A percentile compares a stretch with the other conserved stretches of the same genome.
phyloP scores from a whole-genome alignment of 805 yeast genomes.

The Lipomyces orientalis region DNA sequence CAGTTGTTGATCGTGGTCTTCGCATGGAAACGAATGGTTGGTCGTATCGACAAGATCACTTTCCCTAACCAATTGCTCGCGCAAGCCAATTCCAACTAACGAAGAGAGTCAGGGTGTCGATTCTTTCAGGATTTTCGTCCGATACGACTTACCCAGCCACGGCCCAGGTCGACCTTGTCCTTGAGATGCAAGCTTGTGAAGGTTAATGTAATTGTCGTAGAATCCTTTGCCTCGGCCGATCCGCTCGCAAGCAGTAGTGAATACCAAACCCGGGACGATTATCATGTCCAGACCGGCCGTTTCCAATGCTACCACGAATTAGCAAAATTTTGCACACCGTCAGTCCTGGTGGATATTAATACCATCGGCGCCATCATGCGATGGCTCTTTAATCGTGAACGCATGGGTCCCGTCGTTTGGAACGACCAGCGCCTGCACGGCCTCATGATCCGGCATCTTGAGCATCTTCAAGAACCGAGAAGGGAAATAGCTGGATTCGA shows the following conservation, averaged over 20 bases:
- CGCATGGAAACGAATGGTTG: slow-evolving; percentile 55
- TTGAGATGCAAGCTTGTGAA: slow-evolving; percentile 51
- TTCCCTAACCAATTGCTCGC: slow-evolving; percentile 60
- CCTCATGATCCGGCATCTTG: slow-evolving; percentile 4
- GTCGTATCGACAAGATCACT: not conserved
- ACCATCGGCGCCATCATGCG: slow-evolving; percentile 30
- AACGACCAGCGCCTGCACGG: slow-evolving; percentile 9
- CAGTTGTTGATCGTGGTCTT: slow-evolving; percentile 65
- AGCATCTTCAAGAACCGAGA: slow-evolving; percentile 21
- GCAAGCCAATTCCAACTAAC: slow-evolving; percentile 64
- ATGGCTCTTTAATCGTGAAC: slow-evolving; percentile 27
- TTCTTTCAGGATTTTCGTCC: not conserved
- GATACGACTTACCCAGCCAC: slow-evolving; percentile 13
- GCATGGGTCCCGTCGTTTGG: slow-evolving; percentile 11
- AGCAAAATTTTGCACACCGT: not conserved
- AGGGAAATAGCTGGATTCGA: slow-evolving; percentile 16
- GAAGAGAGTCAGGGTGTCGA: not conserved
- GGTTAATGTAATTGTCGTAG: slow-evolving; percentile 75
- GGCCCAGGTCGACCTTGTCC: not conserved
- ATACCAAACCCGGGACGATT: slow-evolving; percentile 87
- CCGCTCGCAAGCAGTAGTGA: slow-evolving; percentile 58
- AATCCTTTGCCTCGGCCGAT: slow-evolving; percentile 95
- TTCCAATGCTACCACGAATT: slow-evolving; percentile 32
- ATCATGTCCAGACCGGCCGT: slow-evolving; percentile 67
- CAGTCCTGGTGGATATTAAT: not conserved